phyloP scores from a whole-genome alignment of 2,329 filamentous ascomycete genomes.

The Cladosporium sp. region DNA sequence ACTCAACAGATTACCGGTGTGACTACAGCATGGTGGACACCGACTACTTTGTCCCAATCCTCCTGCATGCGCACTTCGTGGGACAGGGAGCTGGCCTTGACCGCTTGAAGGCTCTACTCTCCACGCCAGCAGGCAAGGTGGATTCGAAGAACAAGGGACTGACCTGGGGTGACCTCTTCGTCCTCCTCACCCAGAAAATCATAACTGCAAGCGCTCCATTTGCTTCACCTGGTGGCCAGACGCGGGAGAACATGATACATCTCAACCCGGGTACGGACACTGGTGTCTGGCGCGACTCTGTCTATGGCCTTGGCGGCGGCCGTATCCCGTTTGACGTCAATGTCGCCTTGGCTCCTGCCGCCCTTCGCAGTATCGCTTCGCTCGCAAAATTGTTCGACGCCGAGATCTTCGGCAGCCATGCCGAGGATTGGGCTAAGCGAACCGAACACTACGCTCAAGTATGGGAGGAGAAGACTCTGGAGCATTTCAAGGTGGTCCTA shows the following conservation, averaged over 20 bases:
- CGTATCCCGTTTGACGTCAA: neutral
- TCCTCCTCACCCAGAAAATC: neutral
- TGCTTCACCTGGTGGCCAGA: neutral
- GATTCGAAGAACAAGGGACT: neutral
- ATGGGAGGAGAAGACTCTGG: neutral
- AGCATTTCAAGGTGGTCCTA: neutral
- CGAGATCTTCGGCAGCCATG: neutral
- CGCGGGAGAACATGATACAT: neutral
- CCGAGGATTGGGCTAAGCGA: neutral
- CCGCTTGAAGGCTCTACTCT: neutral
- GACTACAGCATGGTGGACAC: neutral
- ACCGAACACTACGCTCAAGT: neutral
- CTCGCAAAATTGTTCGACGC: neutral
- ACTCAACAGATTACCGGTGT: neutral
- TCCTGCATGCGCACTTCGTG: neutral
- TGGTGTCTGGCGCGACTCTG: neutral
- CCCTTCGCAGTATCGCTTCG: neutral
- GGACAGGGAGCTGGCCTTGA: neutral
- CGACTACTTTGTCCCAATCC: neutral
- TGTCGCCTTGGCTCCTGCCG: neutral
- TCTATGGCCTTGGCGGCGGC: neutral
- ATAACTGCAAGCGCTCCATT: neutral
- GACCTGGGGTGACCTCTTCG: neutral
- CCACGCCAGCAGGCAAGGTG: neutral
- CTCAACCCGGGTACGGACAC: neutral